These are phyloP conservation scores for Claviceps sorghi DNA, from an alignment of 2,329 filamentous ascomycete genomes.

Conservation along the genomic window DNA sequence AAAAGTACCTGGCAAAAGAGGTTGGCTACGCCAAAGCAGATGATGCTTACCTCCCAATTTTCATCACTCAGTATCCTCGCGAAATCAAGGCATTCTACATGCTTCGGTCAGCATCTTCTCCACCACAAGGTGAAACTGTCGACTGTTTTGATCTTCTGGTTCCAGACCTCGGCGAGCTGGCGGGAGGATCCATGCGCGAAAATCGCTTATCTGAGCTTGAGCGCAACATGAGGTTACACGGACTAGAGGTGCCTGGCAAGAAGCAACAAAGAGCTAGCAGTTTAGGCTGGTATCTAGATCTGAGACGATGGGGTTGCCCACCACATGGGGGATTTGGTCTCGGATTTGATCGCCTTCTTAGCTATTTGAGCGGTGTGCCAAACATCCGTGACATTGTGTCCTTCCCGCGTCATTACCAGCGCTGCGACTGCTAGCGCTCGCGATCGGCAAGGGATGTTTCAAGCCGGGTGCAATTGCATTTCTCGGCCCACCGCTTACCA, in stretches of 20 bases:
- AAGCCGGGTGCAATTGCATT: background rate
- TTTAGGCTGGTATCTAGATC: slow-evolving; percentile 75
- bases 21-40: slow-evolving; percentile 38
- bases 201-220: slow-evolving; percentile 55
- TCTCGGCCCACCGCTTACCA: background rate
- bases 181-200: slow-evolving; percentile 80
- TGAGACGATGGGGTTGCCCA: slow-evolving; percentile 79
- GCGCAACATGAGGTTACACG: slow-evolving; percentile 55
- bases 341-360: slow-evolving; percentile 74
- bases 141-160: slow-evolving; percentile 86
- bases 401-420: slow-evolving; percentile 62
- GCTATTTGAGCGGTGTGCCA: slow-evolving; percentile 66
- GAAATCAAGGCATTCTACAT: slow-evolving; percentile 79
- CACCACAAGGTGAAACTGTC: slow-evolving; percentile 40
- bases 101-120: slow-evolving; percentile 22
- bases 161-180: slow-evolving; percentile 73
- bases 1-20: slow-evolving; percentile 64
- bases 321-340: slow-evolving; percentile 85
- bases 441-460: background rate
- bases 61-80: slow-evolving; percentile 86
- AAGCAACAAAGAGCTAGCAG: slow-evolving; percentile 13
- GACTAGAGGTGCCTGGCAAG: slow-evolving; percentile 34
- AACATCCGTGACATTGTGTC: slow-evolving; percentile 76
- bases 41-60: slow-evolving; percentile 50
- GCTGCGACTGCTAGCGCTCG: slow-evolving; percentile 40